phyloP scores from a whole-genome alignment of 2,329 filamentous ascomycete genomes.

The Claviceps sp. region DNA sequence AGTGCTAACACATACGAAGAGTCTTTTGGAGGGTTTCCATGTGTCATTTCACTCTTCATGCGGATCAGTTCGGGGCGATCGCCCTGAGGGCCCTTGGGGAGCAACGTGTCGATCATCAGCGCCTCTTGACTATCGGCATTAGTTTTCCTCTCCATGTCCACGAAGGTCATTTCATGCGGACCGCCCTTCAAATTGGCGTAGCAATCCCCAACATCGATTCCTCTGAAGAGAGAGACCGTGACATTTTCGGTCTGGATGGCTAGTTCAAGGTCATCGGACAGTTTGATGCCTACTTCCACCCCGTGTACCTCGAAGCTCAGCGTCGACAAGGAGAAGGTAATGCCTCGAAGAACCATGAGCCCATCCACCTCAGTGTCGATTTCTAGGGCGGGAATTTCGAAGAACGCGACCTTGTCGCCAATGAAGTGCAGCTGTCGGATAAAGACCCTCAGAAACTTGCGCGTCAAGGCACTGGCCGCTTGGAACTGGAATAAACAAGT shows the following conservation, averaged over 20 bases:
- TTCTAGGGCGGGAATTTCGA: constrained; percentile 4
- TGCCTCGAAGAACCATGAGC: constrained; percentile 2
- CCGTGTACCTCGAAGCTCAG: constrained; percentile 5
- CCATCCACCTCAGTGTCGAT: constrained; percentile 5
- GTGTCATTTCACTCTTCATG: constrained; percentile 5
- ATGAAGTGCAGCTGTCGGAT: constrained; percentile 5
- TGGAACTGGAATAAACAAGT: constrained; percentile 3
- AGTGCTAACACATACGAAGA: background rate
- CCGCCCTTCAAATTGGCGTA: constrained; percentile 5
- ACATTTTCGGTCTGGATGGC: constrained; percentile 4
- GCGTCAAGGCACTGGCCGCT: background rate
- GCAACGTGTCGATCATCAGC: background rate
- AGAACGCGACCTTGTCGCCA: constrained; percentile 5
- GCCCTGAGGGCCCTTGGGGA: background rate
- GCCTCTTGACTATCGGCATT: background rate
- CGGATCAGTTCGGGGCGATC: background rate
- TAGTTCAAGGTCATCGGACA: constrained; percentile 3
- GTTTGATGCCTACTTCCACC: constrained; percentile 4
- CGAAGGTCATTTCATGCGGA: constrained; percentile 1
- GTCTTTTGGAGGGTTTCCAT: constrained; percentile 3
- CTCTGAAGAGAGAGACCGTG: constrained; percentile 2
- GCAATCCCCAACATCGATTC: constrained; percentile 4
- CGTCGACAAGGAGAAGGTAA: constrained; percentile 3
- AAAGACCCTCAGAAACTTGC: constrained; percentile 1
- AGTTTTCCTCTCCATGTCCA: background rate